phyloP scores from a whole-genome alignment of 306 rosid genomes.

The Pterocarpus santalinus region DNA sequence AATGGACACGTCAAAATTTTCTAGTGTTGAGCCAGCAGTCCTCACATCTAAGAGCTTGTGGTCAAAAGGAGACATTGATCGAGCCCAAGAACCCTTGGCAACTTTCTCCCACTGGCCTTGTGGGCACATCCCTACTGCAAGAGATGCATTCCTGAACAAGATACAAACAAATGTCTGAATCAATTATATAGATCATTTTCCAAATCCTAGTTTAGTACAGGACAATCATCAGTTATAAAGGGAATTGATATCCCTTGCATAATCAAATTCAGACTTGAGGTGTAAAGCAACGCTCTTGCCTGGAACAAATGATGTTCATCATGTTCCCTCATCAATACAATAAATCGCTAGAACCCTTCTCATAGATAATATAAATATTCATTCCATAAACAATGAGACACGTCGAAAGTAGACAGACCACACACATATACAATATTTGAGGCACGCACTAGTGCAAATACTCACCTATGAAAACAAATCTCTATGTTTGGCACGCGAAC shows the following conservation, averaged over 20 bases:
- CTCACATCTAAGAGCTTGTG: slow-evolving; percentile 75
- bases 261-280: slow-evolving; percentile 34
- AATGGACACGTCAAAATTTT: slow-evolving; percentile 71
- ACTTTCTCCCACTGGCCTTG: slow-evolving; percentile 90
- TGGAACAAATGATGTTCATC: slow-evolving; percentile 13
- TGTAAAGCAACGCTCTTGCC: neutral
- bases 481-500: slow-evolving; percentile 58
- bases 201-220: slow-evolving; percentile 14
- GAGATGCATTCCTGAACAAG: slow-evolving; percentile 77
- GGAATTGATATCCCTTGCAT: slow-evolving; percentile 10
- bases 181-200: slow-evolving; percentile 16
- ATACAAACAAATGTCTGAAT: slow-evolving; percentile 15
- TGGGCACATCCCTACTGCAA: slow-evolving; percentile 82
- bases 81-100: slow-evolving; percentile 75
- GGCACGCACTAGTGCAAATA: slow-evolving; percentile 31
- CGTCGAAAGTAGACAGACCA: slow-evolving; percentile 15
- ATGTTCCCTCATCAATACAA: slow-evolving; percentile 20
- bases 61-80: slow-evolving; percentile 87
- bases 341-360: neutral
- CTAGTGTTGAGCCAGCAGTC: slow-evolving; percentile 69
- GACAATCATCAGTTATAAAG: slow-evolving; percentile 3
- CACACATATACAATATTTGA: neutral
- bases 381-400: slow-evolving; percentile 1
- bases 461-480: slow-evolving; percentile 92
- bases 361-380: slow-evolving; percentile 10